Conservation (phyloP, 345 rosid species). For the Citrus maxima region DNA sequence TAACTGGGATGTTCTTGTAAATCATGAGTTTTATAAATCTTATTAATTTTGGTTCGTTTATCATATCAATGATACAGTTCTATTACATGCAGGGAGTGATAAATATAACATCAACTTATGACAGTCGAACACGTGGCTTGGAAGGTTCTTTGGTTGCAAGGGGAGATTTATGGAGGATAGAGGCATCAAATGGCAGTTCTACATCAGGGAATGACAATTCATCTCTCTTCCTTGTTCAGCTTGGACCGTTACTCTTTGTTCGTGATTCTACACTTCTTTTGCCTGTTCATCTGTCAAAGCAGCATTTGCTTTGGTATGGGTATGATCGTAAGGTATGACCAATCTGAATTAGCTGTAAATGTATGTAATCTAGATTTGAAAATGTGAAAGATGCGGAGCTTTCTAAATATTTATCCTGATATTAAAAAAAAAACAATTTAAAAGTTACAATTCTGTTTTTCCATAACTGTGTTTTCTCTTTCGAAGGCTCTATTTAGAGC, state of each 20-base stretch:
- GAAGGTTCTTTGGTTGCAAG: conserved; percentile 82
- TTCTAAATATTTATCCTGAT: neutral
- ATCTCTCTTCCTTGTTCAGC: conserved; percentile 88
- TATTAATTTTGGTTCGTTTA: neutral
- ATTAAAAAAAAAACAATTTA: neutral
- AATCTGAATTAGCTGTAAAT: neutral
- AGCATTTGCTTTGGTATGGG: conserved; percentile 98
- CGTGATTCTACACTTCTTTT: conserved; percentile 88
- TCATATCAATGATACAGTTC: conserved; percentile 4
- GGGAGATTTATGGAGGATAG: conserved; percentile 96
- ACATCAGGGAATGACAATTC: conserved; percentile 62
- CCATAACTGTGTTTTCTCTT: neutral
- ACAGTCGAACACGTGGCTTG: conserved; percentile 65
- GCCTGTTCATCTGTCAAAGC: conserved; percentile 89
- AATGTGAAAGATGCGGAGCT: neutral
- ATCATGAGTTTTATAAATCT: neutral
- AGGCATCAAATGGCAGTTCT: conserved; percentile 71
- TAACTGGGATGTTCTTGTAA: neutral
- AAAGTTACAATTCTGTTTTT: neutral
- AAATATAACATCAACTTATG: conserved; percentile 75
- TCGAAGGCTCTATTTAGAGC: neutral
- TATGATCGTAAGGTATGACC: conserved; percentile 88
- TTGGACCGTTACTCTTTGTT: conserved; percentile 87
- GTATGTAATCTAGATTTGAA: neutral
- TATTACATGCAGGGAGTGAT: conserved; percentile 52